These are phyloP conservation scores for Trypanosoma melophagium DNA, from an alignment of 208 protist species.

Conservation along the genomic window DNA sequence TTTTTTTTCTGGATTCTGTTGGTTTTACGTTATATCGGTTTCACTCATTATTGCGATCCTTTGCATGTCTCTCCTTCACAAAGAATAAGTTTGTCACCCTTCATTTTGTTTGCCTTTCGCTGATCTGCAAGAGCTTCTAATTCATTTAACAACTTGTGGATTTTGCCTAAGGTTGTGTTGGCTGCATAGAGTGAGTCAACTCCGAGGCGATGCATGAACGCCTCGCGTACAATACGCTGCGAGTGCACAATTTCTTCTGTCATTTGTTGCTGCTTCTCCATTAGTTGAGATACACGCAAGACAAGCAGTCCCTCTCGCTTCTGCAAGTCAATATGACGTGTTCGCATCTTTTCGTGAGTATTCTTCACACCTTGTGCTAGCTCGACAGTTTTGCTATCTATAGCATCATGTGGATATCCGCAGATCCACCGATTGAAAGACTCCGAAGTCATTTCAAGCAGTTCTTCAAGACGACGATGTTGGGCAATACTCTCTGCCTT, in stretches of 20 bases:
- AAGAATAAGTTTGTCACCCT: too few relatives aligned
- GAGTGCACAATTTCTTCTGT: constrained; percentile 22
- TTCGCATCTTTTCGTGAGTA: constrained; percentile 6
- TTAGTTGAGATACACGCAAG: constrained; percentile 28
- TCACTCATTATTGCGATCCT: too few relatives aligned
- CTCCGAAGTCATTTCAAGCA: constrained; percentile 32
- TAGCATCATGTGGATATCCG: constrained; percentile 18
- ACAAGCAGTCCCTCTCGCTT: constrained; percentile 34
- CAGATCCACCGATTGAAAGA: constrained; percentile 40
- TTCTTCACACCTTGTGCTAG: constrained; percentile 20
- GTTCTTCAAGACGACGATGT: constrained; percentile 1
- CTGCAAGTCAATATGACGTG: constrained; percentile 28
- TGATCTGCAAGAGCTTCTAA: constrained; percentile 31
- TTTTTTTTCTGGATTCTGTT: background rate
- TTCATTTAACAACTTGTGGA: constrained; percentile 56
- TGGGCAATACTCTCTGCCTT: background rate
- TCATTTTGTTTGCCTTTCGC: background rate
- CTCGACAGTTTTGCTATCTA: constrained; percentile 22
- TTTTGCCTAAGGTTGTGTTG: constrained; percentile 68
- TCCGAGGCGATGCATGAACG: constrained; percentile 64
- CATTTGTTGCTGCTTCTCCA: constrained; percentile 24
- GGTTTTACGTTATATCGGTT: background rate
- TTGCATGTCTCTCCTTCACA: too few relatives aligned
- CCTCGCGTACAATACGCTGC: constrained; percentile 55
- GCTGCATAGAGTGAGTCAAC: constrained; percentile 40